Conservation (phyloP, 108 stramenopile species). For the Aurantiochytrium sp. region DNA sequence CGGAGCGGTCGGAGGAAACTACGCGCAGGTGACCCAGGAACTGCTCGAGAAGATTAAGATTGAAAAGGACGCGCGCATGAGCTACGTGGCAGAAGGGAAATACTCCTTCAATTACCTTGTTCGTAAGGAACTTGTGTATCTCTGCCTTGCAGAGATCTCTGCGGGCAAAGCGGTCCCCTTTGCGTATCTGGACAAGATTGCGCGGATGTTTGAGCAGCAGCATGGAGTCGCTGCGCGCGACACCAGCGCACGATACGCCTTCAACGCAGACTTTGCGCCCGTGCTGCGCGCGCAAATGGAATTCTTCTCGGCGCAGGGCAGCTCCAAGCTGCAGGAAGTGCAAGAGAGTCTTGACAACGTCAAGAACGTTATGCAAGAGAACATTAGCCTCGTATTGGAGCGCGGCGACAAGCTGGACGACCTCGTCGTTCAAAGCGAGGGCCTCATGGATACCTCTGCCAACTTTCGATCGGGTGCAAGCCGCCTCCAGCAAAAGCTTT, state of each 20-base stretch:
- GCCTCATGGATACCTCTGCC: background rate
- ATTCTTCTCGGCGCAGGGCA: background rate
- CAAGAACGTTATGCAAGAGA: background rate
- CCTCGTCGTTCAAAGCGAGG: background rate
- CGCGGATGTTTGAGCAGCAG: background rate
- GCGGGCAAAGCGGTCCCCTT: background rate
- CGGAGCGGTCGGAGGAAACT: background rate
- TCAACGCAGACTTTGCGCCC: slow-evolving; percentile 3
- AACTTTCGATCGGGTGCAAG: background rate
- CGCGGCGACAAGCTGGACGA: background rate
- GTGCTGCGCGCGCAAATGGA: slow-evolving; percentile 4
- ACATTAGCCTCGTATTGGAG: slow-evolving; percentile 3
- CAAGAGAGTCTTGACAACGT: background rate
- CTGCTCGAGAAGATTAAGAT: background rate
- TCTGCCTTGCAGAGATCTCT: background rate
- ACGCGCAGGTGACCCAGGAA: background rate
- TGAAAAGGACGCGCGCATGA: background rate
- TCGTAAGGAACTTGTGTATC: background rate
- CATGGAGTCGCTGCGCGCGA: background rate
- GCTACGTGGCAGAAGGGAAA: background rate
- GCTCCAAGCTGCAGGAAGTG: background rate
- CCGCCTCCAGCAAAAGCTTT: background rate
- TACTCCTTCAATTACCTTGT: slow-evolving; percentile 15
- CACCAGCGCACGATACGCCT: background rate
- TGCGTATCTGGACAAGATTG: background rate